These are phyloP conservation scores for Neurospora africana DNA, from an alignment of 495 filamentous ascomycete genomes.

Conservation along the genomic window DNA sequence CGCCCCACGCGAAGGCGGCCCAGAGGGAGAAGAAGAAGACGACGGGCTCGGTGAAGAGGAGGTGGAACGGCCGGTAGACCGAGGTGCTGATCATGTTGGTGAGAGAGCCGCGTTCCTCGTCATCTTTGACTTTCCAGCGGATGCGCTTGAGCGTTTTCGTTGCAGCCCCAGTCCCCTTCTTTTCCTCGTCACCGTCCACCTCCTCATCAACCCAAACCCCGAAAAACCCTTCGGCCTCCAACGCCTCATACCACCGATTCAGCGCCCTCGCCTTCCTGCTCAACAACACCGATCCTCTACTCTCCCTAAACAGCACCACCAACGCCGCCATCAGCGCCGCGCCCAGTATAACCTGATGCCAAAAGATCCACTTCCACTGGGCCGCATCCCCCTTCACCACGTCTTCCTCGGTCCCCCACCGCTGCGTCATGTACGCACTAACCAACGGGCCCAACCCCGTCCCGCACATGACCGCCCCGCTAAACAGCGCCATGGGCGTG, in stretches of 20 bases:
- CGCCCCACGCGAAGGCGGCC: constrained; percentile 83
- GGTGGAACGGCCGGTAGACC: constrained; percentile 68
- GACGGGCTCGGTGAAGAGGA: constrained; percentile 83
- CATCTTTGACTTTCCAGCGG: constrained; percentile 75
- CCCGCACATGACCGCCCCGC: constrained; percentile 62
- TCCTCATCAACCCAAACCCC: constrained; percentile 38
- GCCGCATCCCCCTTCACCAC: constrained; percentile 3
- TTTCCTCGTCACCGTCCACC: constrained; percentile 14
- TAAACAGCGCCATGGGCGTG: constrained; percentile 83
- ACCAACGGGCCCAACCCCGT: constrained; percentile 74
- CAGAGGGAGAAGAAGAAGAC: constrained; percentile 93
- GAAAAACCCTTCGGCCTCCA: constrained; percentile 55
- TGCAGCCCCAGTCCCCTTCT: constrained; percentile 6
- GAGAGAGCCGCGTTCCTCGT: constrained; percentile 67
- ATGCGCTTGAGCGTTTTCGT: constrained; percentile 46
- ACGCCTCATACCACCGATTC: constrained; percentile 69
- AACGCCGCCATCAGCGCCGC: constrained; percentile 51
- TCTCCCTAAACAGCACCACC: constrained; percentile 67
- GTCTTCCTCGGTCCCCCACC: constrained; percentile 14
- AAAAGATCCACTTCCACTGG: constrained; percentile 86
- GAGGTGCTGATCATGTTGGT: constrained; percentile 65
- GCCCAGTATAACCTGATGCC: constrained; percentile 65
- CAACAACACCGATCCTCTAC: constrained; percentile 70
- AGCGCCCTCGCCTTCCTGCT: constrained; percentile 62
- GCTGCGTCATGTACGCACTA: constrained; percentile 57